Base-by-base conservation (phyloP, 352 stramenopile species). In the Globisporangium paroecandrum region DNA sequence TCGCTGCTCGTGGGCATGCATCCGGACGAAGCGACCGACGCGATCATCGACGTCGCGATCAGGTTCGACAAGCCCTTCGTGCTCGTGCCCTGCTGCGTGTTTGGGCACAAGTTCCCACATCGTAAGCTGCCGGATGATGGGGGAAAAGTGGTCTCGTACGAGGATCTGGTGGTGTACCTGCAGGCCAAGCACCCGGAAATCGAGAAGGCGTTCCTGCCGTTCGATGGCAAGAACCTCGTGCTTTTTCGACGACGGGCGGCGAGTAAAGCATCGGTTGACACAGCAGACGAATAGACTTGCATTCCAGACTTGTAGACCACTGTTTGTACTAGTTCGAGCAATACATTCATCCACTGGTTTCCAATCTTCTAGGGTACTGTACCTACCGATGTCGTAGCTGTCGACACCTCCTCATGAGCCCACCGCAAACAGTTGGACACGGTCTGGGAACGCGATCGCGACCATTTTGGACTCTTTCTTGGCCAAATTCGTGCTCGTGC, bases 61-160 rank as follows among this genome's bases (percentile, higher is more conserved):
- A 58, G 77, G 57, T 89, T 93, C 68, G 72, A 87, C 64, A 98
- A 98, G 65, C 89, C 95, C 0, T 99, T 99, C 77, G 93, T 96
- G 2, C 81, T 99, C 10, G 95, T 98, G n/a, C 97, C 97, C 0
- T 99, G 97, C 68, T 99, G 96, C 70, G 96, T 99, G 13, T 98
- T 98, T 74, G 88, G 89, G 4, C 88, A 89, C 27, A 81, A 94
- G 65, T 99, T 98, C 81, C 91, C 91, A 5, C 54, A 86, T 24
- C 84, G 84, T 7, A 81, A 77, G 51, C 58, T 75, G 12, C 69
- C 75, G 1, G 65, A 87, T 54, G 62, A 65, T 2, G 77, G 78
- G 22, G 73, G 63, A 13, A 78, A 82, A 49, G 90, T 97, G 3
- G 57, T 85, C 10, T 94, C 86, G 27, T 94, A 94, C 65, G 80